A percentile compares a stretch with the other conserved stretches of the same genome.
Conservation (phyloP, 441 rosid species). For the Hura crepitans region DNA sequence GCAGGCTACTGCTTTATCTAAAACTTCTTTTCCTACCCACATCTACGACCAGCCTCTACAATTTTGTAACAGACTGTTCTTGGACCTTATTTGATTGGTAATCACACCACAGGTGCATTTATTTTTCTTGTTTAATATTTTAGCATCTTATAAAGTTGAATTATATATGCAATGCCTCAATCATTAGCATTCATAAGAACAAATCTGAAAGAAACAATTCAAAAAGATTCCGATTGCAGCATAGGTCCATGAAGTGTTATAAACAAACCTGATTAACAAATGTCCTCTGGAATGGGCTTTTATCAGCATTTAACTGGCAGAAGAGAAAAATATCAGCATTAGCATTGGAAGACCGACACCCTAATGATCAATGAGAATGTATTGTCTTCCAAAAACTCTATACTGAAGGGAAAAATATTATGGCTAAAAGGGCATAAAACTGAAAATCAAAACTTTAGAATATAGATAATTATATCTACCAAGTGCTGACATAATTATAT, state of each 20-base stretch:
- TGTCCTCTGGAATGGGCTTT: slow-evolving; percentile 89
- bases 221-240: slow-evolving; percentile 1
- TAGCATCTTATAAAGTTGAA: neutral
- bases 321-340: slow-evolving; percentile 9
- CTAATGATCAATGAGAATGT: neutral
- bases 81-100: neutral
- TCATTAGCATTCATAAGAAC: neutral
- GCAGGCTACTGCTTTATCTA: neutral
- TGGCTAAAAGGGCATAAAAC: neutral
- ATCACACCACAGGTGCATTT: neutral
- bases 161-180: neutral
- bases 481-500: neutral
- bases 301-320: slow-evolving; percentile 78
- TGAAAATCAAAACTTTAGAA: neutral
- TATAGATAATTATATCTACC: neutral
- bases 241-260: slow-evolving; percentile 8
- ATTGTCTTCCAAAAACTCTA: neutral
- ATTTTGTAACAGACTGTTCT: neutral
- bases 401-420: neutral
- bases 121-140: neutral
- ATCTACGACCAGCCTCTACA: neutral
- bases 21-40: neutral
- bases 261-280: slow-evolving; percentile 81
- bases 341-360: neutral
- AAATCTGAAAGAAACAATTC: neutral